These are phyloP conservation scores for Drechslerella coelobrocha DNA, from an alignment of 2,329 filamentous ascomycete genomes.

Conservation along the genomic window DNA sequence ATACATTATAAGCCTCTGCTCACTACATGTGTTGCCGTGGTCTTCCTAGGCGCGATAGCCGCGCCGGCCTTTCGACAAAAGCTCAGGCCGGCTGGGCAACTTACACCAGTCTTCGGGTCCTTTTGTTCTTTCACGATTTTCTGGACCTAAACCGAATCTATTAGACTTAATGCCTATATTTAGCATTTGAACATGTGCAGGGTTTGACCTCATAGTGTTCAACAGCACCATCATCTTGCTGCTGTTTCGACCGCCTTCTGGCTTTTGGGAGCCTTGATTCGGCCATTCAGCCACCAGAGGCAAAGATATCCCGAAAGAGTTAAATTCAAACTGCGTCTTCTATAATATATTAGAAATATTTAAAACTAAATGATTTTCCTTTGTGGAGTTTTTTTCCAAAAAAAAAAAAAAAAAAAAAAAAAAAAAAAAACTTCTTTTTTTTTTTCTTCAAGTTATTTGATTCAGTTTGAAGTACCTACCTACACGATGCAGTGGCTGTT, in stretches of 20 bases:
- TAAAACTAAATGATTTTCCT: too few species aligned
- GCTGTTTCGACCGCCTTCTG: too few species aligned
- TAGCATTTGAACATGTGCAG: neutral
- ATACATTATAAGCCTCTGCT: constrained; percentile 22
- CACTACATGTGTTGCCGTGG: constrained; percentile 10
- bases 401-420: too few species aligned
- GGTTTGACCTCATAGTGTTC: constrained; percentile 12
- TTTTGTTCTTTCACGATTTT: constrained; percentile 37
- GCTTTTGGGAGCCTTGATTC: too few species aligned
- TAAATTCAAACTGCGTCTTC: too few species aligned
- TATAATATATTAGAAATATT: too few species aligned
- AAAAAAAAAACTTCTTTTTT: too few species aligned
- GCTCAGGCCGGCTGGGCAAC: neutral
- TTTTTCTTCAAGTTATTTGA: neutral
- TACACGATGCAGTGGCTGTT: neutral
- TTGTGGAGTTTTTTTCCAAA: too few species aligned
- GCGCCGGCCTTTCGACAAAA: neutral
- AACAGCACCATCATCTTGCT: too few species aligned
- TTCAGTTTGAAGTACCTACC: neutral
- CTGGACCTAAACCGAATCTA: constrained; percentile 12
- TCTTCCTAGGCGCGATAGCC: constrained; percentile 6
- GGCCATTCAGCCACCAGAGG: too few species aligned
- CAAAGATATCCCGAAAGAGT: too few species aligned
- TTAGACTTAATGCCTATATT: neutral
- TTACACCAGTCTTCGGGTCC: constrained; percentile 7